These are phyloP conservation scores for Phyllosticta capitalensis DNA, from an alignment of 2,329 filamentous ascomycete species.

Conservation along the genomic window DNA sequence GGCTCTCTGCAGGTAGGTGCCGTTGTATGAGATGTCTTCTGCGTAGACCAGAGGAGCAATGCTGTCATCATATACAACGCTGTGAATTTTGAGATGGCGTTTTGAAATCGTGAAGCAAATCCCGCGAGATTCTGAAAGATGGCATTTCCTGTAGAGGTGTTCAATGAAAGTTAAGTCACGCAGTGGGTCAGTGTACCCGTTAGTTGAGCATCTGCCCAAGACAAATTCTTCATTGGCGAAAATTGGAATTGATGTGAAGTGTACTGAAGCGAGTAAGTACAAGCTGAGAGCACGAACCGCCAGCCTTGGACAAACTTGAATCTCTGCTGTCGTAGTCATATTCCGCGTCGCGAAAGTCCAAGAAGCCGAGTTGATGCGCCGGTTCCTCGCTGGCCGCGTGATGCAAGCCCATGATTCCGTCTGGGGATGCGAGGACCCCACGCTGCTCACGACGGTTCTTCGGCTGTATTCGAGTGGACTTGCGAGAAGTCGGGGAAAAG, in stretches of 20 bases:
- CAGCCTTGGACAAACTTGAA: neutral
- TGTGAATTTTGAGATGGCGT: slow-evolving; percentile 37
- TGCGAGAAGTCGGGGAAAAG: neutral
- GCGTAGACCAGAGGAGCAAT: slow-evolving; percentile 39
- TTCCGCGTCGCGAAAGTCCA: slow-evolving; percentile 4
- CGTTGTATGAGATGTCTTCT: slow-evolving; percentile 37
- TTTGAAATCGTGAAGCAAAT: slow-evolving; percentile 31
- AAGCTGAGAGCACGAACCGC: neutral
- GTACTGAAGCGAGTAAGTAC: neutral
- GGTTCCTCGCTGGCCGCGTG: neutral
- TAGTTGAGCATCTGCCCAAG: slow-evolving; percentile 21
- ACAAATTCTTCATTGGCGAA: slow-evolving; percentile 27
- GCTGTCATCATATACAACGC: slow-evolving; percentile 34
- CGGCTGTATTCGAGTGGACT: neutral
- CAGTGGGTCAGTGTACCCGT: neutral
- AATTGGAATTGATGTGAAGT: slow-evolving; percentile 11
- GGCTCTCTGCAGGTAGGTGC: slow-evolving; percentile 27
- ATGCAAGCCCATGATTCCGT: neutral
- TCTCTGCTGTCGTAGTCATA: slow-evolving; percentile 5
- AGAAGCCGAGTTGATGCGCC: neutral
- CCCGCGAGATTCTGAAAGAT: slow-evolving; percentile 18
- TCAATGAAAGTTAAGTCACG: neutral
- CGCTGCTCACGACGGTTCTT: neutral
- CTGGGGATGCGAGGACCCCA: too few species aligned
- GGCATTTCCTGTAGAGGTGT: slow-evolving; percentile 17